Base-by-base conservation (phyloP, 1,139 yeast species). In the Schwanniomyces etchellsii region DNA sequence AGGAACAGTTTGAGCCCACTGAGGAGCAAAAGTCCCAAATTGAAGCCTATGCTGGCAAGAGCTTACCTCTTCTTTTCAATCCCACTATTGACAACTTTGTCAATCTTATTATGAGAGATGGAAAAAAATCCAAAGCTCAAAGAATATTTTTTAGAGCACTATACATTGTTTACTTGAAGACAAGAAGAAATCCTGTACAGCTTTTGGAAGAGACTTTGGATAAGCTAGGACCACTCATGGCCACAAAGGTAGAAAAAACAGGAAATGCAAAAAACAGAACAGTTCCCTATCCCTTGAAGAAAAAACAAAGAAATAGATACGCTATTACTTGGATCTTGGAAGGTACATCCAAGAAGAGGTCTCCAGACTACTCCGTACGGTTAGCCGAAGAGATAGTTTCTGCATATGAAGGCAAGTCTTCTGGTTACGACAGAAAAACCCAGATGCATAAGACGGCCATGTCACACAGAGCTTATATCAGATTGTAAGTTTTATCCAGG, bases 271-370 rank as follows among this genome's bases (percentile, higher is more conserved):
- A 89, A 50, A 81, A 81, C 38, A 74, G 67, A 36, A 71, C 79
- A 29, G 81, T 86, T 28, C 98, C 98, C 3, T 77, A 74, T 28
- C 95, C 97, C 9, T 66, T 89, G 50, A 78, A 74, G 32, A 77
- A 77, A 50, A 80, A 86, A 57, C 95, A 88, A 58, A 74, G 97
- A 56, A 65, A 78, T 44, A 76, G 96, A 57, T 77, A 74, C 48
- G 96, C 97, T 3, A 83, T 93, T 67, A 60, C 67, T 39, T 91
- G 97, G 97, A 81, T 91, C 30, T 60, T 88, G 35, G 95, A 86
- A 36, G 88, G 94, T 14, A 76, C 94, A 17, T 70, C 76, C 35
- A 81, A 81, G 52, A 80, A 94, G 55, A 81, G 78, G 32, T 78
- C 91, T 14, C 75, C 78, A 37, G 93, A 84, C 48, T 82, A 82